phyloP scores from a whole-genome alignment of 805 yeast species.

The Candida parachauliodes region DNA sequence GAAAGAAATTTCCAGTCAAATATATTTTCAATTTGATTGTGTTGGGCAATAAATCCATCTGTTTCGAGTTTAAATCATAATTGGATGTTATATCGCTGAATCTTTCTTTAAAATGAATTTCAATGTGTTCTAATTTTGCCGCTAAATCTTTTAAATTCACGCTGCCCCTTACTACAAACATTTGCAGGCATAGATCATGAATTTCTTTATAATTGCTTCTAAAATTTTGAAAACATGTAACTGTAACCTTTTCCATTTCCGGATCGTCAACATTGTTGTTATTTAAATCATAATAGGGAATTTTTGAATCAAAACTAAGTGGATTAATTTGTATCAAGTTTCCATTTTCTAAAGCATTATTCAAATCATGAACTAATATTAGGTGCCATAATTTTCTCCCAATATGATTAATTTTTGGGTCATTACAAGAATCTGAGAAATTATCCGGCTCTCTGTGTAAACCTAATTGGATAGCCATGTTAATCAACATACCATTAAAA shows the following conservation, averaged over 20 bases:
- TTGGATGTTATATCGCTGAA: slow-evolving; percentile 31
- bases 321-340: slow-evolving; percentile 27
- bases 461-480: slow-evolving; percentile 67
- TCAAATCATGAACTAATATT: slow-evolving; percentile 27
- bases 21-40: slow-evolving; percentile 18
- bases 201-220: slow-evolving; percentile 23
- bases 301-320: slow-evolving; percentile 25
- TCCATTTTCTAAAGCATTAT: slow-evolving; percentile 30
- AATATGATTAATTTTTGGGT: slow-evolving; percentile 36
- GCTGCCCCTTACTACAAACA: slow-evolving; percentile 17
- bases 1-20: slow-evolving; percentile 24
- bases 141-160: slow-evolving; percentile 19
- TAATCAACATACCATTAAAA: slow-evolving; percentile 52
- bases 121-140: slow-evolving; percentile 31
- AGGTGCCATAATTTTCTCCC: slow-evolving; percentile 60
- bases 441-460: slow-evolving; percentile 62
- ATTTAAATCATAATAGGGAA: slow-evolving; percentile 33
- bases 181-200: slow-evolving; percentile 22
- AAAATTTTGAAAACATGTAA: slow-evolving; percentile 24
- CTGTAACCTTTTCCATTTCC: slow-evolving; percentile 34
- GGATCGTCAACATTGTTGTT: slow-evolving; percentile 31
- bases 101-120: slow-evolving; percentile 23
- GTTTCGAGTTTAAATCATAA: slow-evolving; percentile 8
- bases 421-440: slow-evolving; percentile 19
- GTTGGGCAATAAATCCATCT: slow-evolving; percentile 9